Base-by-base conservation (phyloP, 139 green algal genomes). In the Gonium pectorale region DNA sequence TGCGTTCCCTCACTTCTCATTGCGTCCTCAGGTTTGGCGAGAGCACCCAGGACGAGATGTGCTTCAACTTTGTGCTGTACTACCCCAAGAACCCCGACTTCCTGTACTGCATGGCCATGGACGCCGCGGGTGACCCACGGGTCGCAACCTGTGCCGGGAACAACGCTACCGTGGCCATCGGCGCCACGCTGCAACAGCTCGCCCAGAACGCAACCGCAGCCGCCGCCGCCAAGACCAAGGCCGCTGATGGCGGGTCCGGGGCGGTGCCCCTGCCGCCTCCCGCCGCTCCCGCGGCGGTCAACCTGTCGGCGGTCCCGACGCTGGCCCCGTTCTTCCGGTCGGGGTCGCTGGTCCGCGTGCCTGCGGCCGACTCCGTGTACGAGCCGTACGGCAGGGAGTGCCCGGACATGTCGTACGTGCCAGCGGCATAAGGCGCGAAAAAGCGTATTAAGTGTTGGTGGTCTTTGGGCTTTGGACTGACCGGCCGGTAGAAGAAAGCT, bases 11-110 rank as follows among this genome's bases (percentile, higher is more conserved):
- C n/a, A n/a, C n/a, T n/a, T n/a, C n/a, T n/a, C n/a, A n/a, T n/a
- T n/a, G 0, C 64, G 17, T 71, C 6, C n/a, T 1, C 64, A 73
- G 78, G 62, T 84, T 54, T 44, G 78, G 78, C 22, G 62, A 73
- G 43, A 52, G 62, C 35, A 84, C 78, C 2, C 3, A 56, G 24
- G 78, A 84, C 62, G 78, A 84, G 78, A 84, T 84, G 78, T 73
- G 62, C 22, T 84, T 84, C 60, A 74, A 84, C 60, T 84, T 73
- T 33, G n/a, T 84, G 22, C 17, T 66, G 15, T 84, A 84, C 78
- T 84, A 84, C 78, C 78, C 78, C 1, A 5, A 22, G 29, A 24
- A 67, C 62, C 62, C 15, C 78, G 7, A 49, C 22, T 74, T 84
- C 26, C 49, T 21, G 3, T 19, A 7, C 7, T 84, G 78, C 78